Conservation (phyloP, 1,139 yeast genomes). For the Cylindricascospora bacillispora region DNA sequence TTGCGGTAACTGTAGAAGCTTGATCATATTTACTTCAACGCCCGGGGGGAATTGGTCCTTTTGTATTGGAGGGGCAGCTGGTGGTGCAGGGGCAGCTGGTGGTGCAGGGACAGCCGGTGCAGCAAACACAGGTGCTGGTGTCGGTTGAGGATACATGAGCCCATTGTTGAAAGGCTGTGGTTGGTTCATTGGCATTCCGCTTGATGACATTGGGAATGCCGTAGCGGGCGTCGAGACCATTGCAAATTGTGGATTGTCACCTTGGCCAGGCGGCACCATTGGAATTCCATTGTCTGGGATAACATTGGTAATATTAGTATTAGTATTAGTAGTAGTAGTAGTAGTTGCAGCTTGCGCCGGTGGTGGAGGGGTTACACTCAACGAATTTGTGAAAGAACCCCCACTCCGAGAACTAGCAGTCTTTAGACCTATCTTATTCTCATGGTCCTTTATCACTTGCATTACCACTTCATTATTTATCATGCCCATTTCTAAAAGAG, state of each 20-base stretch:
- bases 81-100: conserved; percentile 5
- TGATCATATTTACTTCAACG: conserved; percentile 9
- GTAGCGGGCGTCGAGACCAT: neutral
- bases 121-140: conserved; percentile 4
- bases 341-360: no score
- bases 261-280: conserved; percentile 4
- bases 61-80: conserved; percentile 2
- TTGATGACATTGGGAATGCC: no score
- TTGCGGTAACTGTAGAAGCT: conserved; percentile 26
- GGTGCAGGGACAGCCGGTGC: conserved; percentile 2
- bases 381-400: no score
- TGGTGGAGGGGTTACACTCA: neutral
- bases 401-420: neutral
- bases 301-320: neutral
- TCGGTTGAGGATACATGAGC: conserved; percentile 2
- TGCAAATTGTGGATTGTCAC: conserved; percentile 5
- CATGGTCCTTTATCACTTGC: conserved; percentile 27
- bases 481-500: conserved; percentile 63
- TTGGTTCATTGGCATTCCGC: no score
- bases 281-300: conserved; percentile 2
- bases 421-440: no score
- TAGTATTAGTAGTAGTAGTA: neutral
- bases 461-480: conserved; percentile 52
- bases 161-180: neutral
- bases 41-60: no score